Evolutionary conservation across 2,329 filamentous ascomycete genomes (phyloP).

Genomic region (Lachnellula arida): DNA sequence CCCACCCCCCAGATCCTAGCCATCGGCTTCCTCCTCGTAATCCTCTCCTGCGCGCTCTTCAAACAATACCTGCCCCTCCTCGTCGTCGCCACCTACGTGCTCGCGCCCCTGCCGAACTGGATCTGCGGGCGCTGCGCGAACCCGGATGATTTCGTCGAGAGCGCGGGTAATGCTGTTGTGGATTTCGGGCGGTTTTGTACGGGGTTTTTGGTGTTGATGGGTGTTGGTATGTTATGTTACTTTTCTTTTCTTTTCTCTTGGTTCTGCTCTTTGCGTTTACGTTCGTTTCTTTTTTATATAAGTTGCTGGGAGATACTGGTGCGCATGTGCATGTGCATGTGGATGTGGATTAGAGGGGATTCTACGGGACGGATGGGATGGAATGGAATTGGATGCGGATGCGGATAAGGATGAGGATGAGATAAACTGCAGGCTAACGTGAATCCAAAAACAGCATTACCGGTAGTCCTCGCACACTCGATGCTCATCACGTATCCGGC

Average conservation of each 20-base stretch:
- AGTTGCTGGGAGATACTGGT: no score
- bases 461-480: conserved; percentile 81
- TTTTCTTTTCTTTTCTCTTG: background rate
- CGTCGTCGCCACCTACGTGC: conserved; percentile 90
- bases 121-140: conserved; percentile 84
- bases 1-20: conserved; percentile 66
- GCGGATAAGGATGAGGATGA: no score
- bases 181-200: conserved; percentile 94
- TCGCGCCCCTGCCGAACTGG: conserved; percentile 95
- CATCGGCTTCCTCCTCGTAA: conserved; percentile 97
- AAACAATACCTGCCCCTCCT: conserved; percentile 91
- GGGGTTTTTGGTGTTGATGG: conserved; percentile 95
- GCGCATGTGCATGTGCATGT: no score
- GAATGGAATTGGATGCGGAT: no score
- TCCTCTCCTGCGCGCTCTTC: conserved; percentile 94
- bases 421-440: no score
- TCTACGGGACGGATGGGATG: background rate
- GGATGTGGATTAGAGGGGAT: no score
- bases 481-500: conserved; percentile 76
- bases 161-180: conserved; percentile 74
- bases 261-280: no score
- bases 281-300: no score
- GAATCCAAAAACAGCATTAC: conserved; percentile 59
- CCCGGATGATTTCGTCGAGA: conserved; percentile 88
- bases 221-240: conserved; percentile 67